Percentiles rank a stretch among this genome's conserved stretches.
These are phyloP conservation scores for Volutella citrinella DNA, from an alignment of 2,329 filamentous ascomycete species.

Conservation along the genomic window DNA sequence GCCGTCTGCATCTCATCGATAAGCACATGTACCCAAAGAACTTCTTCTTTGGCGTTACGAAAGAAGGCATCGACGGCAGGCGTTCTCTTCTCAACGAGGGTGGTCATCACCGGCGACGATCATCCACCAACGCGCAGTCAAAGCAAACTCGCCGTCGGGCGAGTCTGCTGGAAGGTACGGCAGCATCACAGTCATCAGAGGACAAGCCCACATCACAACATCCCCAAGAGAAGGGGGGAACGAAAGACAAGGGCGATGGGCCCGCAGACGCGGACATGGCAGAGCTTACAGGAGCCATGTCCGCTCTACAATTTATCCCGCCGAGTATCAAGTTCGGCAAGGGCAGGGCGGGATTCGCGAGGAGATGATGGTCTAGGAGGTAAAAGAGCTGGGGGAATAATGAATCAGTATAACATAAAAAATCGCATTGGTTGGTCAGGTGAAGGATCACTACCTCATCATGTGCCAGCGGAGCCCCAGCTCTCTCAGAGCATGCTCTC, in stretches of 20 bases:
- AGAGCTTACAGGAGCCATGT: constrained; percentile 65
- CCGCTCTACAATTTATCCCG: constrained; percentile 68
- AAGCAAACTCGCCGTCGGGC: constrained; percentile 32
- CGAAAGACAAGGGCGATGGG: constrained; percentile 16
- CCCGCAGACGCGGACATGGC: constrained; percentile 55
- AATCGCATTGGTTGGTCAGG: too few relatives aligned
- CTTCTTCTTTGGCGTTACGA: constrained; percentile 85
- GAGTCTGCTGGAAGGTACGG: constrained; percentile 27
- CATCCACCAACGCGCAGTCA: constrained; percentile 37
- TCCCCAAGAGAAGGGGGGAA: constrained; percentile 12
- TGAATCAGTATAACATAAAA: constrained; percentile 9
- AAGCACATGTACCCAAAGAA: constrained; percentile 89
- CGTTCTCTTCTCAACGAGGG: constrained; percentile 71
- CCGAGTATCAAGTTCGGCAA: constrained; percentile 64
- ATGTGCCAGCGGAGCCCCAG: too few relatives aligned
- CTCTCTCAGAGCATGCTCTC: constrained; percentile 4
- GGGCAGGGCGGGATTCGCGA: constrained; percentile 52
- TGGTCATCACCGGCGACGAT: constrained; percentile 46
- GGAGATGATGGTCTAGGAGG: constrained; percentile 31
- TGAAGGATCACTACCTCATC: constrained; percentile 36
- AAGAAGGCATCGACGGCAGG: constrained; percentile 83
- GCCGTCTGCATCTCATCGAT: constrained; percentile 84
- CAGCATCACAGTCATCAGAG: constrained; percentile 8
- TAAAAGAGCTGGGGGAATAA: constrained; percentile 20
- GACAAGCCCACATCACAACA: constrained; percentile 15